A percentile compares a stretch with the other conserved stretches of the same genome.
phyloP scores from a whole-genome alignment of 2,329 filamentous ascomycete species.

The Xylaria hypoxylon region DNA sequence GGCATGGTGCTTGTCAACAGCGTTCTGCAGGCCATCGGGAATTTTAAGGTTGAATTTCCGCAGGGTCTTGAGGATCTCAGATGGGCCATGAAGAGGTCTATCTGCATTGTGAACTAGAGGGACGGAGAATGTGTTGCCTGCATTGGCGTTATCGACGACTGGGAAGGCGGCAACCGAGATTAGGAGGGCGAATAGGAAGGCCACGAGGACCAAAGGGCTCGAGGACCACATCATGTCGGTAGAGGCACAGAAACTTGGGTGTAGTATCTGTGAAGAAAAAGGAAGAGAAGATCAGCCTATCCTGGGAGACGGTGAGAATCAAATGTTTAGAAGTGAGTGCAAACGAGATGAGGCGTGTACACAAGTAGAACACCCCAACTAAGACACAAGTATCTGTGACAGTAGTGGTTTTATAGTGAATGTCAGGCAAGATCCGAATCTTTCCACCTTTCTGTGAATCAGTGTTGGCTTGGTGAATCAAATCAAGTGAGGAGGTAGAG shows the following conservation, averaged over 20 bases:
- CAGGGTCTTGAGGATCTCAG: constrained; percentile 49
- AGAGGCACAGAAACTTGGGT: constrained; percentile 1
- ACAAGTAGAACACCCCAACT: constrained; percentile 10
- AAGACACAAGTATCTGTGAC: constrained; percentile 7
- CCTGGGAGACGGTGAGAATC: neutral
- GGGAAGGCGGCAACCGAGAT: constrained; percentile 36
- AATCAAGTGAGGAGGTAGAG: neutral
- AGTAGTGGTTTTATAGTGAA: neutral
- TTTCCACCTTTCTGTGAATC: neutral
- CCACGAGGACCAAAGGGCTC: constrained; percentile 38
- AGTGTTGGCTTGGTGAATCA: constrained; percentile 7
- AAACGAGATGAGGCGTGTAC: constrained; percentile 13
- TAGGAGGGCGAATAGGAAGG: constrained; percentile 41
- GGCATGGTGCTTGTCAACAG: constrained; percentile 45
- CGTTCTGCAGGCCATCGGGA: constrained; percentile 46
- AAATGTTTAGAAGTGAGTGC: constrained; percentile 4
- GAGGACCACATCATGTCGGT: constrained; percentile 39
- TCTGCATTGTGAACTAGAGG: constrained; percentile 44
- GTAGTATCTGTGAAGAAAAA: neutral
- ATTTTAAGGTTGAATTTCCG: constrained; percentile 51
- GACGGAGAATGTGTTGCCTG: constrained; percentile 45
- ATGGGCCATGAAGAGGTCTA: constrained; percentile 46
- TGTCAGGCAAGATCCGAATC: neutral
- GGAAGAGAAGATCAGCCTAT: neutral
- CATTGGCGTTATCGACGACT: constrained; percentile 11